Evolutionary conservation across 106 monocot species (phyloP), one percentile per base, ranked within the genome.

Genomic region (Chionographis japonica): DNA sequence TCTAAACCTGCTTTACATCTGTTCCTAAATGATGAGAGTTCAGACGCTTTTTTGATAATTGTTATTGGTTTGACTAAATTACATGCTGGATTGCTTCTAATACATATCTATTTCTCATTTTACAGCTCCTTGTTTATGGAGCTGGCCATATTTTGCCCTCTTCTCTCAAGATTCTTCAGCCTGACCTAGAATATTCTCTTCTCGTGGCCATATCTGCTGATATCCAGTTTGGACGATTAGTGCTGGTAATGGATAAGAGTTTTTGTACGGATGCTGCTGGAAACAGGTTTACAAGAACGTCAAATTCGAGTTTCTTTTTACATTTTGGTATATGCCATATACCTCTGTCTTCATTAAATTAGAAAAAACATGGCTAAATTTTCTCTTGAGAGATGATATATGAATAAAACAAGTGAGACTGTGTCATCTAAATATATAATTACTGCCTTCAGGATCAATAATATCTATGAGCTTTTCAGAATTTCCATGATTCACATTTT

Each of bases 111-210:
- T 37, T 42, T 71, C 15, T 66, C 51, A 75, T 65, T 39, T 59
- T 66, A 53, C 86, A 97, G 95, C 86, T 97, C 79, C 84, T 92
- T 69, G 95, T 97, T 51, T 92, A 97, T 72, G 95, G 95, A 72
- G 68, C 83, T 58, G 95, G 82, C 39, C 54, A 72, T 59, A 82
- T 97, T 54, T 5, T 87, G 41, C 84, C 91, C 62, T 78, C 84
- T 27, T 82, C 82, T 51, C 82, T 97, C 58, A 72, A 84, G 71
- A 64, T 92, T 68, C 79, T 97, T 78, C 73, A 72, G 66, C 84
- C 89, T 40, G 82, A 74, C 39, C 43, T 84, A 46, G 70, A 78
- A 72, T 97, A 70, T 68, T 89, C 95, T 57, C 70, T 97, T 65
- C 2, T 74, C 19, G 86, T 97, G 56, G 68, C 37, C 14, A 74